These are phyloP conservation scores for Penicillium nordicum DNA, from an alignment of 2,329 filamentous ascomycete species.

Conservation along the genomic window DNA sequence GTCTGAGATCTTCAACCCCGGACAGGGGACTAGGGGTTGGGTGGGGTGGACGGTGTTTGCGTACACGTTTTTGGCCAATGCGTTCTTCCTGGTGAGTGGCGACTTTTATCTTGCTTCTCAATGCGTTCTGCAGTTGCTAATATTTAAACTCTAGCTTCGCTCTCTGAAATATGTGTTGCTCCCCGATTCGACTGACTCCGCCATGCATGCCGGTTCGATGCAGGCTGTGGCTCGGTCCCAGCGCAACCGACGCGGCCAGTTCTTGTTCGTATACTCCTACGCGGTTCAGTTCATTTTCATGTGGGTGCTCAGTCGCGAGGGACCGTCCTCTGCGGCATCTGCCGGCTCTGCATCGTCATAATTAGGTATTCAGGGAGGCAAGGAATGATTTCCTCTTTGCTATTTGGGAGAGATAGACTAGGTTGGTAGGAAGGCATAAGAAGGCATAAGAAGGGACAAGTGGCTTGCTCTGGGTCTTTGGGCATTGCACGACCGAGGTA, in stretches of 20 bases:
- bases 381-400: not conserved
- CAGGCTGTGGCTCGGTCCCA: slow-evolving; percentile 78
- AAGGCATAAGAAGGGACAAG: not conserved
- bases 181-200: slow-evolving; percentile 71
- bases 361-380: not conserved
- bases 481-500: slow-evolving; percentile 10
- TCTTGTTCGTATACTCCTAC: slow-evolving; percentile 92
- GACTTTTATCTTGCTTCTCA: not conserved
- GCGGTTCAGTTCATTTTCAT: slow-evolving; percentile 92
- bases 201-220: slow-evolving; percentile 57
- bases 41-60: slow-evolving; percentile 82
- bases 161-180: slow-evolving; percentile 94
- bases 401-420: slow-evolving; percentile 14
- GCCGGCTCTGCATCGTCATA: slow-evolving; percentile 16
- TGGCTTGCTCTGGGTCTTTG: slow-evolving; percentile 9
- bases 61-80: slow-evolving; percentile 92
- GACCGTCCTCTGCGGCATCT: slow-evolving; percentile 33
- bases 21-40: slow-evolving; percentile 81
- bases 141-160: slow-evolving; percentile 62
- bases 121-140: not conserved
- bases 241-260: slow-evolving; percentile 82
- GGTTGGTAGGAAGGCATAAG: slow-evolving; percentile 5
- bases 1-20: slow-evolving; percentile 72
- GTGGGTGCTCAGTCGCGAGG: slow-evolving; percentile 67
- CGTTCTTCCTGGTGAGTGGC: slow-evolving; percentile 78